Evolutionary conservation across 805 yeast genomes (phyloP), one percentile per base, ranked within the genome.

Genomic region (Yarrowia osloensis): DNA sequence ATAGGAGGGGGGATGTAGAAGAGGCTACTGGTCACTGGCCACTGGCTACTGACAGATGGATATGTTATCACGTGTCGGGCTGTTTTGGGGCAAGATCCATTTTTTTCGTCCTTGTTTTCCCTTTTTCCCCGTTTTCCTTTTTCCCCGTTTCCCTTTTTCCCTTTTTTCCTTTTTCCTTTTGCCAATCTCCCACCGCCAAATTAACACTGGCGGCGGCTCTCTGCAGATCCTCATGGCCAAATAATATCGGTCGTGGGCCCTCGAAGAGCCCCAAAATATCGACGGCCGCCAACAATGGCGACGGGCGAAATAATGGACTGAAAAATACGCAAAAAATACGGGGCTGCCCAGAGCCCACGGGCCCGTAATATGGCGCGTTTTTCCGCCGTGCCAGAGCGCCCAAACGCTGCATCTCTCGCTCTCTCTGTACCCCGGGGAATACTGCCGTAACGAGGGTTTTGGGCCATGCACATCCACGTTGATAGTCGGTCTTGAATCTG

Each of bases 201-300:
- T 44, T 44, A 24, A 44, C 24, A 24, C 29, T 44, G 49, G 24
- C 49, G 17, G 31, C 31, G 29, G 49, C 52, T 9, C 33, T n/a
- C 8, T 47, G 52, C 52, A 26, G 52, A 47, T 47, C 52, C 35
- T 47, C 52, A 47, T n/a, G 52, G 15, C 22, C 28, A 46, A 46
- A 46, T 12, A 46, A 46, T 42, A 42, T 42, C 46, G 24, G 46
- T n/a, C n/a, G n/a, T n/a, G n/a, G n/a, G n/a, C n/a, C n/a, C n/a
- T n/a, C n/a, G n/a, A n/a, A n/a, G n/a, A n/a, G n/a, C n/a, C n/a
- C n/a, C n/a, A n/a, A n/a, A 35, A 33, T 33, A 33, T 33, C 37
- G 37, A n/a, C n/a, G n/a, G n/a, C n/a, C n/a, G n/a, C n/a, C n/a
- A n/a, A n/a, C n/a, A n/a, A n/a, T n/a, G n/a, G n/a, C n/a, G n/a